Percentiles rank a stretch among this genome's conserved stretches.
phyloP scores from a whole-genome alignment of 305 asterid species.

The Fraxinus greggii region DNA sequence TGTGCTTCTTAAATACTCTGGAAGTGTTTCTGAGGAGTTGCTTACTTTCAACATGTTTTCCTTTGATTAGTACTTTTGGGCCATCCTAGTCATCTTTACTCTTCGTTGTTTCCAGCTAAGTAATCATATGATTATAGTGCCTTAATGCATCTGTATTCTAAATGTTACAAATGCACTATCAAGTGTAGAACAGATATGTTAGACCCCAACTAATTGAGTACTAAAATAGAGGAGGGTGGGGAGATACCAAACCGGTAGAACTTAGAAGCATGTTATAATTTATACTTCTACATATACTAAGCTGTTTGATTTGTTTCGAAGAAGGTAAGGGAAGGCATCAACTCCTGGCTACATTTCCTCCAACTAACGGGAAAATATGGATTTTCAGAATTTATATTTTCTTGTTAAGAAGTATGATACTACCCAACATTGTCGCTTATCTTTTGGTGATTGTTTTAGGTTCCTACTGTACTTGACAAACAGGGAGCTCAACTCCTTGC shows the following conservation, averaged over 20 bases:
- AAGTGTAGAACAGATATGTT: constrained; percentile 12
- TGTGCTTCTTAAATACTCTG: constrained; percentile 21
- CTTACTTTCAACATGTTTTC: constrained; percentile 17
- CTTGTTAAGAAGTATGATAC: constrained; percentile 9
- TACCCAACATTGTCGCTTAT: constrained; percentile 27
- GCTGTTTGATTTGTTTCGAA: not conserved
- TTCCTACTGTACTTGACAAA: constrained; percentile 86
- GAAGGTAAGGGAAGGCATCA: not conserved
- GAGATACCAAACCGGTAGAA: not conserved
- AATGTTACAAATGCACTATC: not conserved
- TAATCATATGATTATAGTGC: constrained; percentile 8
- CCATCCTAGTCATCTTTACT: constrained; percentile 9
- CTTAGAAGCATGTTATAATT: not conserved
- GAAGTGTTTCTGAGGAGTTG: constrained; percentile 6
- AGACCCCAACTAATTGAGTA: constrained; percentile 2
- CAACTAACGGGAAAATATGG: not conserved
- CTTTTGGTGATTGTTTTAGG: constrained; percentile 45
- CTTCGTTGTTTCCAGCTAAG: constrained; percentile 14
- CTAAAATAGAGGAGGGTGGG: not conserved
- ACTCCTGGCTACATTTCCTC: not conserved
- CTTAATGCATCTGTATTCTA: constrained; percentile 1
- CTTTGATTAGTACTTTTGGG: constrained; percentile 4
- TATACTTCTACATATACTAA: not conserved
- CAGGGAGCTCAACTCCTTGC: constrained; percentile 94
- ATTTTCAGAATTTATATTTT: not conserved